Percentiles rank a stretch among this genome's conserved stretches.
Evolutionary conservation across 495 filamentous ascomycete genomes (phyloP).

Genomic region (Talaromyces nanjingensis): DNA sequence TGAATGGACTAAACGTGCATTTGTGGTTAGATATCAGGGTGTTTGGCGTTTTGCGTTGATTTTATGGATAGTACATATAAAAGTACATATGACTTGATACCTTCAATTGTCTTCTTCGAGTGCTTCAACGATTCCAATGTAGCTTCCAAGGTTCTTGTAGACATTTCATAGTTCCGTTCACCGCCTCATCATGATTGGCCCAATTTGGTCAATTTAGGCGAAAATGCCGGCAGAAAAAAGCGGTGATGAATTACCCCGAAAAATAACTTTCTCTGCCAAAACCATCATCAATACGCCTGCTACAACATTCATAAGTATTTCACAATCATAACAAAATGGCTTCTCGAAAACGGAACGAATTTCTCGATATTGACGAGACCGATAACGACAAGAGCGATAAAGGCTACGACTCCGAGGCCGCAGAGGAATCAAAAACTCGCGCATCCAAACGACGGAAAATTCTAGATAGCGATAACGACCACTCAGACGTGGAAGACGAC

Average conservation of each 20-base stretch:
- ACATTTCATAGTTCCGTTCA: neutral
- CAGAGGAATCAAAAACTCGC: constrained; percentile 55
- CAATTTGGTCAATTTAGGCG: neutral
- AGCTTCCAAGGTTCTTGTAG: neutral
- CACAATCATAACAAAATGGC: constrained; percentile 39
- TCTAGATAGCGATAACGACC: constrained; percentile 34
- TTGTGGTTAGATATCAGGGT: constrained; percentile 3
- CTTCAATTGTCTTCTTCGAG: neutral
- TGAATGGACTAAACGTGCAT: constrained; percentile 3
- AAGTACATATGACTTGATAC: neutral
- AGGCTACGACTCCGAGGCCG: constrained; percentile 64
- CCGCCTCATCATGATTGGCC: neutral
- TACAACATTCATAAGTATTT: no score
- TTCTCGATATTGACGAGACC: constrained; percentile 59
- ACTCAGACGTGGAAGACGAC: constrained; percentile 11
- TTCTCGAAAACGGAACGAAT: constrained; percentile 66
- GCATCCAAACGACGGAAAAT: constrained; percentile 52
- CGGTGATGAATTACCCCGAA: neutral
- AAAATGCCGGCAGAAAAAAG: neutral
- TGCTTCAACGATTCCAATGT: neutral
- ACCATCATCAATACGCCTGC: neutral
- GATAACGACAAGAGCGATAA: constrained; percentile 50
- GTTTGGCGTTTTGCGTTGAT: neutral
- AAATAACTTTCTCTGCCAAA: constrained; percentile 3
- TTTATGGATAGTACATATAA: neutral